Evolutionary conservation across 305 asterid species (phyloP), one percentile per base, ranked within the genome.

Genomic region (Euphrasia arctica): DNA sequence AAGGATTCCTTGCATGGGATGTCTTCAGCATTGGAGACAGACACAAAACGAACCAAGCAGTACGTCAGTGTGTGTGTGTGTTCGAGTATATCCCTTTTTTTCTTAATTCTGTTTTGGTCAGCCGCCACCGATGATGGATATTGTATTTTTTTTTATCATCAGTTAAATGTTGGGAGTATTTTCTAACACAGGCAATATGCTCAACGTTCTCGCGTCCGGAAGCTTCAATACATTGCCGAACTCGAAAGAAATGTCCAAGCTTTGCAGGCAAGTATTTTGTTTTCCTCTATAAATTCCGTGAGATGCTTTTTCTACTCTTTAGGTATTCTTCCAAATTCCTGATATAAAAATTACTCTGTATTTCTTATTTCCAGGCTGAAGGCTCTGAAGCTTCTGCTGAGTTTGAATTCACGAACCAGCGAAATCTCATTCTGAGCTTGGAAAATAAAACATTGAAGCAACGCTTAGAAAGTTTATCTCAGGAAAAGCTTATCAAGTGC

Each of bases 181-280:
- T 36, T 36, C 2, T 36, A 36, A 5, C 77, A 73, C 87, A 93
- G 98, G 92, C 97, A 88, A 77, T 90, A 84, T 70, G 98, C 97
- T 75, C 98, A 93, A 74, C 96, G 97, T 49, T 93, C 97, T 5
- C 90, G 98, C 65, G 96, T 90, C 42, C 82, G 98, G 77, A 93
- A 93, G 82, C 90, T 88, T 69, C 98, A 93, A 66, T 88, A 93
- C 79, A 93, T 90, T 59, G 96, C 97, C 64, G 96, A 88, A 76
- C 95, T 90, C 66, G 98, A 93, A 75, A 84, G 95, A 67, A 83
- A 83, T 45, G 95, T 88, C 66, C 97, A 93, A 84, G 89, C 81
- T 74, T 77, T 93, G 60, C 91, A 87, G 97, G 98, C 84, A 79
- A 69, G 84, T 79, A 51, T n/a, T 54, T n/a, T n/a, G 22, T 66